These are phyloP conservation scores for Fusarium citri DNA, from an alignment of 2,329 filamentous ascomycete genomes.

Conservation along the genomic window DNA sequence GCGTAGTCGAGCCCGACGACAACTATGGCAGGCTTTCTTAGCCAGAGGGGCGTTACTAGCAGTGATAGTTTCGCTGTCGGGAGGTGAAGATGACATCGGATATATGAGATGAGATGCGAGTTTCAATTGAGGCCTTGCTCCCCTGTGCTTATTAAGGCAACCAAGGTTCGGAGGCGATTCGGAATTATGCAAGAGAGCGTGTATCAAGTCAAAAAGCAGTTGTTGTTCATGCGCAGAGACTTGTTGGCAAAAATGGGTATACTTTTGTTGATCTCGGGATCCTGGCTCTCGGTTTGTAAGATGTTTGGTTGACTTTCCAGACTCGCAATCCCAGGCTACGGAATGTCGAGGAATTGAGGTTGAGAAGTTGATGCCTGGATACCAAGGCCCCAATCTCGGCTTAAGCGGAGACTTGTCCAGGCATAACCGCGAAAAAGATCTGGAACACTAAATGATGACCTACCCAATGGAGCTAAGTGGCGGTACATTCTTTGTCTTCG, in stretches of 20 bases:
- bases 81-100: conserved; percentile 38
- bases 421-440: neutral
- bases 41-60: conserved; percentile 26
- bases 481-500: neutral
- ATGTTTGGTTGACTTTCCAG: conserved; percentile 37
- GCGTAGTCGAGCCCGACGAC: conserved; percentile 62
- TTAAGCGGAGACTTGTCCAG: conserved; percentile 14
- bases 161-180: neutral
- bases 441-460: neutral
- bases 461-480: conserved; percentile 5
- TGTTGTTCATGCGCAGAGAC: conserved; percentile 1
- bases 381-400: conserved; percentile 17
- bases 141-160: conserved; percentile 35
- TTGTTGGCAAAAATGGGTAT: conserved; percentile 18
- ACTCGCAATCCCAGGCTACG: conserved; percentile 3
- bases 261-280: conserved; percentile 25
- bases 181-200: neutral
- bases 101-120: conserved; percentile 12
- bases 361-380: conserved; percentile 14
- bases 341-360: conserved; percentile 23
- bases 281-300: conserved; percentile 36
- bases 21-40: conserved; percentile 62
- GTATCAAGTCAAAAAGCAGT: neutral
- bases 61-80: conserved; percentile 28
- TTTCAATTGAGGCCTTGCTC: conserved; percentile 9